phyloP scores from a whole-genome alignment of 805 yeast species.

The Clavispora santaluciae region DNA sequence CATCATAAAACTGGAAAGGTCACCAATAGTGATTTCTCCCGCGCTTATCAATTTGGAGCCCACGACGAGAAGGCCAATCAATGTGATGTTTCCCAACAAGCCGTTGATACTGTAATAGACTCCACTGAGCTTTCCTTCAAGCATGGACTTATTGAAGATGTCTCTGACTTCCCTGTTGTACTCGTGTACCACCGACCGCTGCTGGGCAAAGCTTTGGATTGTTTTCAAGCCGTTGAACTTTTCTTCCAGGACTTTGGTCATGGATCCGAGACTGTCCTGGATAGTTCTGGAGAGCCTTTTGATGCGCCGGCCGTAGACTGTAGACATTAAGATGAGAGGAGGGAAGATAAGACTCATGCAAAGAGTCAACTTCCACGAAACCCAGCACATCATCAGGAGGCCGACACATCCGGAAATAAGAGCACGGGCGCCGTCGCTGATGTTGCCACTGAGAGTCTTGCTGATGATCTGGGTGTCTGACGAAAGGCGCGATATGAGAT shows the following conservation, averaged over 20 bases:
- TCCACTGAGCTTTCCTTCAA: slow-evolving; percentile 78
- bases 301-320: slow-evolving; percentile 76
- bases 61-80: slow-evolving; percentile 69
- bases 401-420: slow-evolving; percentile 81
- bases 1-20: slow-evolving; percentile 88
- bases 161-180: slow-evolving; percentile 68
- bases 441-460: slow-evolving; percentile 78
- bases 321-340: slow-evolving; percentile 72
- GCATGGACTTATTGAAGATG: slow-evolving; percentile 63
- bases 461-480: slow-evolving; percentile 88
- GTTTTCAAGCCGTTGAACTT: slow-evolving; percentile 81
- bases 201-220: slow-evolving; percentile 88
- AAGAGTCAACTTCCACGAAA: slow-evolving; percentile 76
- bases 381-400: slow-evolving; percentile 84
- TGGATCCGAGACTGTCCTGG: slow-evolving; percentile 78
- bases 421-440: slow-evolving; percentile 89
- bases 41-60: slow-evolving; percentile 79
- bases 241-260: slow-evolving; percentile 90
- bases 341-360: slow-evolving; percentile 80
- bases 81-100: slow-evolving; percentile 74
- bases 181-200: slow-evolving; percentile 66
- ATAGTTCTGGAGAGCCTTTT: slow-evolving; percentile 68
- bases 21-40: slow-evolving; percentile 81
- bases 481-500: slow-evolving; percentile 79
- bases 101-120: slow-evolving; percentile 75